Evolutionary conservation across 2,329 filamentous ascomycete genomes (phyloP).

Genomic region (Exutisphaerella laricina): DNA sequence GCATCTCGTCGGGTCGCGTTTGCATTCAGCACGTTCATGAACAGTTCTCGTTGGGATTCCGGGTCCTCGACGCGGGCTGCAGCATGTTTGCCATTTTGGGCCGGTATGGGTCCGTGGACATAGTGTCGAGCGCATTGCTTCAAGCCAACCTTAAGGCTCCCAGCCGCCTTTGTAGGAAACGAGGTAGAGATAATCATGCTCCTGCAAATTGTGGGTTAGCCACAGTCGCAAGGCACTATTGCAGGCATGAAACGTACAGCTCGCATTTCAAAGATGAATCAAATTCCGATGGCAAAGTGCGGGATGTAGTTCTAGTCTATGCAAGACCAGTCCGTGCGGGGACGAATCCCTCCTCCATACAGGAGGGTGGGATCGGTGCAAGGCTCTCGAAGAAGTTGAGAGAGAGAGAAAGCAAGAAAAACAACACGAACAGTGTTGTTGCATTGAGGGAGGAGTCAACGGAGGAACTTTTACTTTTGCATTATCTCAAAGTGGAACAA

Average conservation of each 20-base stretch:
- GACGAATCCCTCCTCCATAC: too few species aligned
- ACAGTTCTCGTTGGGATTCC: slow-evolving; percentile 56
- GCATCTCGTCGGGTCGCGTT: slow-evolving; percentile 91
- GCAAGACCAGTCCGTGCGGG: too few species aligned
- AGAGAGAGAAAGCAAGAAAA: too few species aligned
- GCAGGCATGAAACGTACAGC: neutral
- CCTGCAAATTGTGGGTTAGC: slow-evolving; percentile 20
- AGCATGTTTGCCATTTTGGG: slow-evolving; percentile 23
- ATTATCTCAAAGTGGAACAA: too few species aligned
- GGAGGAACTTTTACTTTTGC: too few species aligned
- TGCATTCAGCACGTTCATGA: slow-evolving; percentile 78
- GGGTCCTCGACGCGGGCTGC: slow-evolving; percentile 20
- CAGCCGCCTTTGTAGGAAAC: slow-evolving; percentile 34
- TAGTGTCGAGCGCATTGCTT: slow-evolving; percentile 15
- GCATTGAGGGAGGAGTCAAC: too few species aligned
- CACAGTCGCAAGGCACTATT: neutral
- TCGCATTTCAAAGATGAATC: slow-evolving; percentile 1
- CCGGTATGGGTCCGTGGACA: slow-evolving; percentile 5
- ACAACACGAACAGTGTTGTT: too few species aligned
- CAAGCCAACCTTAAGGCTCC: slow-evolving; percentile 21
- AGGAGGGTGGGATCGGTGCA: too few species aligned
- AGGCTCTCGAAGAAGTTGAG: too few species aligned
- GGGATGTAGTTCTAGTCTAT: too few species aligned
- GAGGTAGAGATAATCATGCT: slow-evolving; percentile 35
- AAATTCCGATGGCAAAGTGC: too few species aligned